Conservation (phyloP, 2,329 filamentous ascomycete species). For the Aspergillus ruber region DNA sequence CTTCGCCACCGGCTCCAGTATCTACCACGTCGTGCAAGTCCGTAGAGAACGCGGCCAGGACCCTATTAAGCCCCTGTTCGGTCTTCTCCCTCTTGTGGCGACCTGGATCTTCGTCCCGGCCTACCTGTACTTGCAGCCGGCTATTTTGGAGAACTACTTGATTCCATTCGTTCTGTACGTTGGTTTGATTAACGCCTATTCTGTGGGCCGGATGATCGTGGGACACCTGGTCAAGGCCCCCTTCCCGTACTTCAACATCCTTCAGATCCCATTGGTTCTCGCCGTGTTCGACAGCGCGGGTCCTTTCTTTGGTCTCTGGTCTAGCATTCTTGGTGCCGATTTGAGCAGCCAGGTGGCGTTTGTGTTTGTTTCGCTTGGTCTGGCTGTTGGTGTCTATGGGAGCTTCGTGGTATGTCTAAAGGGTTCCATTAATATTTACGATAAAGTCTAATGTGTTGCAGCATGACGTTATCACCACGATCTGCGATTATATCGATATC, state of each 20-base stretch:
- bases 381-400: slow-evolving; percentile 84
- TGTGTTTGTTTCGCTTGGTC: slow-evolving; percentile 79
- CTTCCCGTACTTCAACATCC: slow-evolving; percentile 87
- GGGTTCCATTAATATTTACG: neutral
- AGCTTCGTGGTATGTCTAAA: slow-evolving; percentile 67
- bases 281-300: slow-evolving; percentile 77
- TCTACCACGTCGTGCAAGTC: slow-evolving; percentile 75
- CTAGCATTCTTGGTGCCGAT: slow-evolving; percentile 64
- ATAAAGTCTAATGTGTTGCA: slow-evolving; percentile 15
- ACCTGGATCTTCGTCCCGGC: slow-evolving; percentile 70
- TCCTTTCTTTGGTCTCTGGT: slow-evolving; percentile 62
- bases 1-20: slow-evolving; percentile 69
- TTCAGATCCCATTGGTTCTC: slow-evolving; percentile 68
- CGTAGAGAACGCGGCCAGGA: slow-evolving; percentile 68
- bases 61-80: slow-evolving; percentile 62
- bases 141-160: slow-evolving; percentile 73
- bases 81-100: slow-evolving; percentile 71
- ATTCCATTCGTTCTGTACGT: slow-evolving; percentile 86
- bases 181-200: slow-evolving; percentile 87
- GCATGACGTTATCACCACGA: slow-evolving; percentile 90
- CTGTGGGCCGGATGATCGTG: slow-evolving; percentile 90
- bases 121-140: slow-evolving; percentile 80
- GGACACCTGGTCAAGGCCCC: slow-evolving; percentile 81
- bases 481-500: slow-evolving; percentile 96
- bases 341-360: slow-evolving; percentile 81